These are phyloP conservation scores for Corynespora cassiicola DNA, from an alignment of 2,329 filamentous ascomycete genomes.

Conservation along the genomic window DNA sequence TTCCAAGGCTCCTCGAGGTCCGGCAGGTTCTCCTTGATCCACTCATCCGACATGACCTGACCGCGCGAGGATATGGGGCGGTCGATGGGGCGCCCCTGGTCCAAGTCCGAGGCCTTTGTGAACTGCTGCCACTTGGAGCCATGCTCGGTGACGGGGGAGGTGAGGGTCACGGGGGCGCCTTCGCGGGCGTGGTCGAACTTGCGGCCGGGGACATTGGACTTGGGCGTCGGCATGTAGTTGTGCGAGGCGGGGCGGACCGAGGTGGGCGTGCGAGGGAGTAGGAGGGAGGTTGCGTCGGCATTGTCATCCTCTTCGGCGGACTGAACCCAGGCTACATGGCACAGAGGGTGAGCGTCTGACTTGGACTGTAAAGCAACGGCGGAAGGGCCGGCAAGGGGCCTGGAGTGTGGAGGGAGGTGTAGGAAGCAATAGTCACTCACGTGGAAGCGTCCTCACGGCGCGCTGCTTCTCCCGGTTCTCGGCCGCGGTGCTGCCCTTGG, in stretches of 20 bases:
- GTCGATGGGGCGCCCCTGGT: constrained; percentile 27
- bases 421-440: no score
- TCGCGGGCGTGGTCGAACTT: constrained; percentile 48
- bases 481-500: constrained; percentile 32
- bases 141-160: constrained; percentile 37
- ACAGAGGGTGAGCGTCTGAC: no score
- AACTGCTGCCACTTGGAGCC: constrained; percentile 49
- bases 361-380: no score
- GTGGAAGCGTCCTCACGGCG: constrained; percentile 42
- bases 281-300: constrained; percentile 33
- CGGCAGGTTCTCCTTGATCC: constrained; percentile 58
- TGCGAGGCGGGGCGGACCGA: constrained; percentile 43
- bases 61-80: constrained; percentile 33
- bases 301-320: constrained; percentile 44
- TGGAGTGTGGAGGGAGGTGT: no score
- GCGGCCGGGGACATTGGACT: constrained; percentile 45
- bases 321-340: constrained; percentile 43
- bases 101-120: constrained; percentile 37
- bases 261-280: constrained; percentile 44
- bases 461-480: constrained; percentile 42
- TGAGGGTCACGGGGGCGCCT: constrained; percentile 44
- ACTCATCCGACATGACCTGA: constrained; percentile 49
- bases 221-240: constrained; percentile 47
- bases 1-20: constrained; percentile 59
- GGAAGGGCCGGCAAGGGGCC: no score